Conservation (phyloP, 2,329 filamentous ascomycete species). For the Aspergillus caelatus region DNA sequence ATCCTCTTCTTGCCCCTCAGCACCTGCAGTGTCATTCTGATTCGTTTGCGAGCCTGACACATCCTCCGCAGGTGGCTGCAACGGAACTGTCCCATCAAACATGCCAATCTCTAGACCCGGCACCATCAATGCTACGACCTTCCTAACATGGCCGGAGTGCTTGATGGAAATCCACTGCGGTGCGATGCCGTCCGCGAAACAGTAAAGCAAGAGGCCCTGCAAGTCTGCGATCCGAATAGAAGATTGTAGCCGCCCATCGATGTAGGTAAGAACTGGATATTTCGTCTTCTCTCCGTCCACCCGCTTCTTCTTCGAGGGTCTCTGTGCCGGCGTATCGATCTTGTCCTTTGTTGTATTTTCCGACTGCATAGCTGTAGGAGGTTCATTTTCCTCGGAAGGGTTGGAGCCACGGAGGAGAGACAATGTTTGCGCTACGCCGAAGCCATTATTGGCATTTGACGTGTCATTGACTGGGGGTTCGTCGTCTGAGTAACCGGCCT, state of each 20-base stretch:
- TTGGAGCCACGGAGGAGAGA: slow-evolving; percentile 31
- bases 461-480: slow-evolving; percentile 25
- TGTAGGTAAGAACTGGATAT: slow-evolving; percentile 57
- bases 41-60: slow-evolving; percentile 1
- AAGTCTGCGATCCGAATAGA: slow-evolving; percentile 62
- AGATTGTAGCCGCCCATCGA: slow-evolving; percentile 56
- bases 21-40: not conserved
- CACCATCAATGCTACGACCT: slow-evolving; percentile 88
- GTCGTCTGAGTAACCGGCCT: slow-evolving; percentile 24
- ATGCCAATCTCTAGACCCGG: slow-evolving; percentile 88
- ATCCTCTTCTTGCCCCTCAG: slow-evolving; percentile 21
- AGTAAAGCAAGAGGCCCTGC: slow-evolving; percentile 61
- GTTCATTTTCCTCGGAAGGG: slow-evolving; percentile 14
- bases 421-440: slow-evolving; percentile 37
- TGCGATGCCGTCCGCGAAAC: slow-evolving; percentile 62
- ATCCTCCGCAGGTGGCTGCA: slow-evolving; percentile 33
- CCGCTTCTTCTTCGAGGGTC: slow-evolving; percentile 34
- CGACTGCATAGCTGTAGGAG: slow-evolving; percentile 3
- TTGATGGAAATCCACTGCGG: slow-evolving; percentile 67
- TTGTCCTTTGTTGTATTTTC: slow-evolving; percentile 13
- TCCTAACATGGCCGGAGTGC: slow-evolving; percentile 60
- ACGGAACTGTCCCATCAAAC: slow-evolving; percentile 66
- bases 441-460: slow-evolving; percentile 20
- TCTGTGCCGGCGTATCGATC: slow-evolving; percentile 21
- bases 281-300: slow-evolving; percentile 49